Evolutionary conservation across 2,329 filamentous ascomycete species (phyloP), one percentile per base, ranked within the genome.

Genomic region (Aspergillus proliferans): DNA sequence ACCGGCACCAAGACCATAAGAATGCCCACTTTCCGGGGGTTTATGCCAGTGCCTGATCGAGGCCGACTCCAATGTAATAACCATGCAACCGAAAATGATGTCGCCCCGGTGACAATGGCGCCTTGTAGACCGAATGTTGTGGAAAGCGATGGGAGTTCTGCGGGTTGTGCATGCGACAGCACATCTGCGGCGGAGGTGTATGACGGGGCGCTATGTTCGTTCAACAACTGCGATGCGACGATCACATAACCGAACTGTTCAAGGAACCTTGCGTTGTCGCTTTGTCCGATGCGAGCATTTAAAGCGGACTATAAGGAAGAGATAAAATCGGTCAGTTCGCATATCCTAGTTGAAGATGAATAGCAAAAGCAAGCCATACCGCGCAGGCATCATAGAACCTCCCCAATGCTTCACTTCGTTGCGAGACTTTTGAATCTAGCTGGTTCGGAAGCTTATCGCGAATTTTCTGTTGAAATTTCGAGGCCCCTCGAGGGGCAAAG

Each of bases 171-270:
- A 45, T 62, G 61, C 18, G 67, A 61, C 19, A 64, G 53, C 12
- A 69, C 60, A 39, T 67, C 64, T 26, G 62, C 55, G 18, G 68
- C 65, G 22, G 70, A 68, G 8, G 63, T 67, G 54, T 71, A 71
- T 36, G 69, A 70, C 4, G 68, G 66, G 10, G 70, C 66, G 49
- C 64, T 69, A 52, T 71, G 68, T 80, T 81, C 86, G 61, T 83
- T 89, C 38, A 96, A 76, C 12, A 96, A 79, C 66, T 95, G 90
- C 19, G 91, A 96, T 45, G 90, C 90, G 62, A 96, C 87, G 56
- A 96, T 88, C 19, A 88, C 86, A 71, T 96, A 96, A 55, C 91
- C 87, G 63, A 96, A 96, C 64, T 90, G 87, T 70, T 96, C 91
- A 51, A 95, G 78, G 62, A 96, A 95, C 57, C 84, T 85, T 58